Base-by-base conservation (phyloP, 2,329 filamentous ascomycete species). In the Beauveria sp. region DNA sequence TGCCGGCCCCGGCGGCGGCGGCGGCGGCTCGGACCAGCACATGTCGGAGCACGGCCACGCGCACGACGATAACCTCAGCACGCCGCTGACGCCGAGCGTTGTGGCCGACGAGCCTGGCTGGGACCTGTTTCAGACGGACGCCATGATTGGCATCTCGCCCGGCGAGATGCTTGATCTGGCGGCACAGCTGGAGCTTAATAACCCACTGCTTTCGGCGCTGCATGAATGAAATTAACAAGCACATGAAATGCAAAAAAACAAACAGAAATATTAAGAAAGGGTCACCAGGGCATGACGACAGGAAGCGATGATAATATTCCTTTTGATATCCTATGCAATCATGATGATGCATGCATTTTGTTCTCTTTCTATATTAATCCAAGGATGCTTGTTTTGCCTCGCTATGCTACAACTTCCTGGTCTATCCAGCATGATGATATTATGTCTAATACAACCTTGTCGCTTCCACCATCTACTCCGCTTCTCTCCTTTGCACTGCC, bases 121-220 rank as follows among this genome's bases (percentile, higher is more conserved):
- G 71, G 71, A 72, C 54, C 66, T 71, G 7, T 72, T 72, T 40
- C 68, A 70, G 7, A 66, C 70, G 0, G 70, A 70, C 26, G 66
- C 69, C 1, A 71, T 71, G 70, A 67, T 70, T 26, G 70, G 71
- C 0, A 47, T 72, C 5, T 71, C 71, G 1, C 71, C 71, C 1
- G 66, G 69, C 3, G 70, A 72, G 53, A 56, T 72, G 18, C 20
- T 72, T 5, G 69, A 73, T 56, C 49, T 72, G 28, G 71, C 71
- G 1, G 71, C 72, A 28, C 66, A 71, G 47, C 51, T 72, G 7
- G 70, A 72, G 46, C 60, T 62, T 16, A 62, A 62, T 28, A 62
- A 57, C 28, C 60, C 60, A 10, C 10, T 57, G 46, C 53, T 62
- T 42, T 60, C 58, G 3, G 58, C 58, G 7, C 18, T 60, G 6